A percentile compares a stretch with the other conserved stretches of the same genome.
Evolutionary conservation across 768 basidiomycete genomes (phyloP).

Genomic region (Tricholoma flavovirens): DNA sequence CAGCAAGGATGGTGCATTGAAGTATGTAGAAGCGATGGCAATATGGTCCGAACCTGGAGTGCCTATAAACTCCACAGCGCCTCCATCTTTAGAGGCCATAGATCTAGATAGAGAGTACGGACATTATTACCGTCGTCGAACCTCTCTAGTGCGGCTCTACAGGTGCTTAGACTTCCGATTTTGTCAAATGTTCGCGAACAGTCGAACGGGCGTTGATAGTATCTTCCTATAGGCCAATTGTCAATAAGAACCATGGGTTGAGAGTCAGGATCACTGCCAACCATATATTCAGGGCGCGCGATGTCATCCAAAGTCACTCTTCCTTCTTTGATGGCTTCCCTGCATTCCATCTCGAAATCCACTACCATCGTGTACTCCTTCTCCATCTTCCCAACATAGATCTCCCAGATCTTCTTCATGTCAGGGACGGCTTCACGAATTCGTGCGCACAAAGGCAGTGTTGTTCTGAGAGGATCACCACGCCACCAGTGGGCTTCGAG

Average conservation of each 20-base stretch:
- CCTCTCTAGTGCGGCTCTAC: background rate
- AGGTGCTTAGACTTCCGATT: background rate
- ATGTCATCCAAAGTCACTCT: background rate
- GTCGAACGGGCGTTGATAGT: background rate
- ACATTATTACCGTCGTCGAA: background rate
- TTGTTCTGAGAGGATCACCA: slow-evolving; percentile 19
- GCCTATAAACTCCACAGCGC: no score
- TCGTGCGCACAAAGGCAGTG: slow-evolving; percentile 18
- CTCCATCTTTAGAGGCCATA: no score
- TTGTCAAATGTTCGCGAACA: background rate
- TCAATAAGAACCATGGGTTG: background rate
- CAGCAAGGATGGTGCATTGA: no score
- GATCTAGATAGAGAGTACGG: no score
- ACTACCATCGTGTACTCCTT: background rate
- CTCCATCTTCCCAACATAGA: background rate
- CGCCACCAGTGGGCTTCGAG: slow-evolving; percentile 27
- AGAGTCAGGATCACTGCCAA: background rate
- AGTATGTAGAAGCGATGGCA: no score
- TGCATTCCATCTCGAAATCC: background rate
- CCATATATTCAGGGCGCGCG: background rate
- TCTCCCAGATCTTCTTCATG: slow-evolving; percentile 9
- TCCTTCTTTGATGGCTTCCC: background rate
- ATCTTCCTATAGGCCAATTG: background rate
- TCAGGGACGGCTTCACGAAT: slow-evolving; percentile 18
- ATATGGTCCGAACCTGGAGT: no score